Evolutionary conservation across 1,284 basidiomycete species (phyloP), one percentile per base, ranked within the genome.

Genomic region (Afroboletus lepidellus): DNA sequence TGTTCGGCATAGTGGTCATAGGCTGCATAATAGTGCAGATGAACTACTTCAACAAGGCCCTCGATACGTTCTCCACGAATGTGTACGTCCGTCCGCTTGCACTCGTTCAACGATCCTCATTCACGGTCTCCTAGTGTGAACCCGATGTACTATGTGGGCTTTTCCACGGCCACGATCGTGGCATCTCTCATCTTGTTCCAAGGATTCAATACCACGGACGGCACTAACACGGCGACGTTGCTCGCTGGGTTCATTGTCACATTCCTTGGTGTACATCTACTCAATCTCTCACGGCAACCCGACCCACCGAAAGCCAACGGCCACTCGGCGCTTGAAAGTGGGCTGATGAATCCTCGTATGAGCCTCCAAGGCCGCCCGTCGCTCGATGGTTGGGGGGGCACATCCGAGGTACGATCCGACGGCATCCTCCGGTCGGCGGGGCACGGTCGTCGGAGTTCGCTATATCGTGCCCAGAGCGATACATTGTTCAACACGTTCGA

Each of bases 41-140:
- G 92, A 96, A 98, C 75, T 99, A 97, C 77, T 98, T 98, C 76
- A 99, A 98, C 79, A 98, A 98, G 69, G 97, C 96, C 0, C 80
- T 99, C 48, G 96, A 98, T 68, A 92, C 88, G 2, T 99, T 98
- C 72, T 94, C 93, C 5, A 98, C 96, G 41, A 99, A 98, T 67
- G 92, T 98, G 92, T 94, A 78, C 62, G 93, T 81, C 18, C 44
- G 8, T 32, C 33, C 32, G 16, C 3, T 29, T 42, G 41, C 36
- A 24, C 42, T 37, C 27, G 18, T 29, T 44, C 20, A 30, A 46
- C 33, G 34, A 12, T 30, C 43, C 56, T 61, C 56, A 66, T 44
- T 24, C 27, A 2, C 24, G 18, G 23, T 32, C 25, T 20, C 20
- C 37, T 24, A 67, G 92, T 39, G 95, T 99, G 53, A 99, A 99